Evolutionary conservation across 306 rosid genomes (phyloP).

Genomic region (Inga oerstediana): DNA sequence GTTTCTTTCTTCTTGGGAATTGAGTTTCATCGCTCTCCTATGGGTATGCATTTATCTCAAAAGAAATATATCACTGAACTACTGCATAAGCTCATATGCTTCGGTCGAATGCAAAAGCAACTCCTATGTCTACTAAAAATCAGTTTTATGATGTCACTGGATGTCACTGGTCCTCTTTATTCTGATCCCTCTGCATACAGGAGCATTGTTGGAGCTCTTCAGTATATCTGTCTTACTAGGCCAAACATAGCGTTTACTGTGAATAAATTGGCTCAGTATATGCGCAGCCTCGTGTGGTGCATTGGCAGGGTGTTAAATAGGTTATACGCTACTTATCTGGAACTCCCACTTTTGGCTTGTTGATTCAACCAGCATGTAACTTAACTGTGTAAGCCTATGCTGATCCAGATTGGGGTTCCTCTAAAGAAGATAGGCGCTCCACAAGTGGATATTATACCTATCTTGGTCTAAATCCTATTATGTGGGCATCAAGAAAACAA

Average conservation of each 20-base stretch:
- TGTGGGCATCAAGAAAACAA: background rate
- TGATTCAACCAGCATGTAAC: no score
- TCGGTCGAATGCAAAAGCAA: background rate
- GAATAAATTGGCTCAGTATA: no score
- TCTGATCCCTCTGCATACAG: no score
- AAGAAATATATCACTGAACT: background rate
- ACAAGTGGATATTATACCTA: background rate
- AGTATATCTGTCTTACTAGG: background rate
- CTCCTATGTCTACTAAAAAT: background rate
- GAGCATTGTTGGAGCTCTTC: background rate
- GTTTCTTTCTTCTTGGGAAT: background rate
- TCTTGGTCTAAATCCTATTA: background rate
- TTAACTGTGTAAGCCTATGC: no score
- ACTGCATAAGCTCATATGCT: background rate
- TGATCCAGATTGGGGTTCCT: no score
- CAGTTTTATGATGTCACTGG: no score
- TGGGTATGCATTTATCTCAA: background rate
- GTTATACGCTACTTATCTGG: background rate
- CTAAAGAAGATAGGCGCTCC: no score
- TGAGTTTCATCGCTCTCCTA: background rate
- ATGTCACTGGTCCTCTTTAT: no score
- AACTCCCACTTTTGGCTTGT: background rate
- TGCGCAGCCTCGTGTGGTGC: background rate
- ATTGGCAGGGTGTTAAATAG: background rate
- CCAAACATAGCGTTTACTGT: background rate